Evolutionary conservation across 2,329 filamentous ascomycete species (phyloP).

Genomic region (Ustilaginoidea virens): DNA sequence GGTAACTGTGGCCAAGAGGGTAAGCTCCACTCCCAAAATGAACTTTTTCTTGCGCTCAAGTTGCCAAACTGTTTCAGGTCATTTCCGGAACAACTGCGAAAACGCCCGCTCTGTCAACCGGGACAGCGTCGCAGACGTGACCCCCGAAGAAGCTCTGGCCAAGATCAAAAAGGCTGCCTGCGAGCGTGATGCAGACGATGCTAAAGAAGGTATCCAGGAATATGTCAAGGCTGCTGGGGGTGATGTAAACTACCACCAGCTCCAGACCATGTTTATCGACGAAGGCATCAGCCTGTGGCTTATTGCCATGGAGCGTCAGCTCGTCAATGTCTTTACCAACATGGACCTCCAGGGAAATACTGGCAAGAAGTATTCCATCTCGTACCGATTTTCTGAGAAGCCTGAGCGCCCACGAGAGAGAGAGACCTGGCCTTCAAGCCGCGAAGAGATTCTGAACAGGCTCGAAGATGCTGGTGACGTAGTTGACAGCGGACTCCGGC

Average conservation of each 20-base stretch:
- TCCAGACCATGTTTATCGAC: constrained; percentile 45
- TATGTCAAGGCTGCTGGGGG: constrained; percentile 45
- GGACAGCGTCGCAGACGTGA: constrained; percentile 29
- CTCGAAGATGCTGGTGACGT: constrained; percentile 51
- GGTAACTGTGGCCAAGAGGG: constrained; percentile 47
- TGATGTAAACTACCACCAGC: constrained; percentile 38
- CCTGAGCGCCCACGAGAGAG: constrained; percentile 43
- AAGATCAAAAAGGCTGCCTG: constrained; percentile 35
- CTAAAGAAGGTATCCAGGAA: constrained; percentile 41
- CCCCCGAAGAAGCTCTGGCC: constrained; percentile 41
- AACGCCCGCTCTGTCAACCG: constrained; percentile 44
- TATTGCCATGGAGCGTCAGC: constrained; percentile 44
- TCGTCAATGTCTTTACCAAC: constrained; percentile 45
- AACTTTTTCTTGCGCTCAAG: constrained; percentile 5
- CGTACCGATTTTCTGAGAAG: constrained; percentile 43
- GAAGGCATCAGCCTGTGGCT: constrained; percentile 40
- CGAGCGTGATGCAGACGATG: constrained; percentile 44
- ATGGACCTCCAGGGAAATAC: constrained; percentile 59
- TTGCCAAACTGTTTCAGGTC: constrained; percentile 28
- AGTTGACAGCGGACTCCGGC: constrained; percentile 39
- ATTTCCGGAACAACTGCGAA: constrained; percentile 39
- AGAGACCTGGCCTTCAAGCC: constrained; percentile 40
- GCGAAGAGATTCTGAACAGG: constrained; percentile 45
- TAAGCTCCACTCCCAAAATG: constrained; percentile 13
- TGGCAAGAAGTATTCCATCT: constrained; percentile 47